phyloP scores from a whole-genome alignment of 2,329 filamentous ascomycete species.

The Ophiostoma triangulosporum region DNA sequence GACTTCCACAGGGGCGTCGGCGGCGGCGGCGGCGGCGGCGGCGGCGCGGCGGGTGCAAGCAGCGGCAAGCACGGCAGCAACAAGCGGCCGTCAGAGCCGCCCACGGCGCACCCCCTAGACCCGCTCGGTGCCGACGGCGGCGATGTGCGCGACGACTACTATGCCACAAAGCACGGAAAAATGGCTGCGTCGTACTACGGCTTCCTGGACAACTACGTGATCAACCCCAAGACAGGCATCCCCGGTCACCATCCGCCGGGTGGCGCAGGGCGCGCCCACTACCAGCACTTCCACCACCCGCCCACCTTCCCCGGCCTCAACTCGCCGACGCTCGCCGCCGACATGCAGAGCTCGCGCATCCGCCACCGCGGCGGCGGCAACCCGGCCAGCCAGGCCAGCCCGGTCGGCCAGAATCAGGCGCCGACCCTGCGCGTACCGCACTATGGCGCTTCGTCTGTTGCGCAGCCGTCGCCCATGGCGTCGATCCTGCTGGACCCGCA shows the following conservation, averaged over 20 bases:
- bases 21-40: conserved; percentile 43
- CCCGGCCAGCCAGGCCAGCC: too few relatives aligned
- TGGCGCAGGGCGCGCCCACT: conserved; percentile 21
- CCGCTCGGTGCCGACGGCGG: conserved; percentile 23
- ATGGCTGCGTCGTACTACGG: conserved; percentile 97
- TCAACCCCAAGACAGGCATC: conserved; percentile 55
- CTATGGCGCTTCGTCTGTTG: conserved; percentile 28
- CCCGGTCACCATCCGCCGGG: conserved; percentile 46
- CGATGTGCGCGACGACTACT: conserved; percentile 85
- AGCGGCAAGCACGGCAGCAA: conserved; percentile 1
- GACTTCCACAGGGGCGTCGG: conserved; percentile 74
- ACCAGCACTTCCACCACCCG: conserved; percentile 63
- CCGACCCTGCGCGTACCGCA: conserved; percentile 26
- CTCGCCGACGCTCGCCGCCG: conserved; percentile 43
- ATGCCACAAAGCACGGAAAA: conserved; percentile 88
- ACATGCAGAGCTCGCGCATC: conserved; percentile 39
- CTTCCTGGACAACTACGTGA: conserved; percentile 83
- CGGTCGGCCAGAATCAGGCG: background rate
- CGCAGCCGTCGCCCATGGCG: conserved; percentile 52
- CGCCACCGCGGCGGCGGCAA: conserved; percentile 24
- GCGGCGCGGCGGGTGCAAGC: background rate
- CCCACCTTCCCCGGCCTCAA: conserved; percentile 60
- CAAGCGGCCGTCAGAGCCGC: conserved; percentile 15
- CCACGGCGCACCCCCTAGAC: background rate
- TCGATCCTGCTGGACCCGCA: conserved; percentile 64